phyloP scores from a whole-genome alignment of 2,329 filamentous ascomycete genomes.

The Curvularia lunata region DNA sequence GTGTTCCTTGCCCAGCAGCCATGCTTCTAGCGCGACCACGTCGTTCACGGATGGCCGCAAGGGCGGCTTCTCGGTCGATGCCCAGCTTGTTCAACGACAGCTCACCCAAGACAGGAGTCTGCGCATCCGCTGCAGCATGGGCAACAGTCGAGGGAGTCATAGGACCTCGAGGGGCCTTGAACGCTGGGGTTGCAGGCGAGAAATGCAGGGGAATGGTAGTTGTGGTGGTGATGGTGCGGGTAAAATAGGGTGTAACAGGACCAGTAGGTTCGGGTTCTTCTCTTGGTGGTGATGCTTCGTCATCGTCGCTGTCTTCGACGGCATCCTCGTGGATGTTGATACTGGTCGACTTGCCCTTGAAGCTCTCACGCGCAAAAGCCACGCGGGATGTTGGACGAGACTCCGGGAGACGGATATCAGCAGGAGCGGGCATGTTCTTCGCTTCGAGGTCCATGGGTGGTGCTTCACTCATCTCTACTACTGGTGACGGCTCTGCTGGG shows the following conservation, averaged over 20 bases:
- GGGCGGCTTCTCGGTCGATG: conserved; percentile 70
- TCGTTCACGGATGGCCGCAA: conserved; percentile 76
- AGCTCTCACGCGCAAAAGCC: conserved; percentile 14
- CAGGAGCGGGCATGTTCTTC: conserved; percentile 25
- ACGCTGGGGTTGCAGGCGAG: conserved; percentile 48
- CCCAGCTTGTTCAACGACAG: conserved; percentile 44
- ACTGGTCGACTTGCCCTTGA: conserved; percentile 24
- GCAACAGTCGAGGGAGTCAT: conserved; percentile 47
- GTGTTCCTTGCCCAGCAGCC: conserved; percentile 67
- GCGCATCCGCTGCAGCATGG: conserved; percentile 40
- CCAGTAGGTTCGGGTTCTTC: conserved; percentile 28
- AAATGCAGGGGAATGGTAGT: conserved; percentile 58
- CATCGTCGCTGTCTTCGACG: conserved; percentile 40
- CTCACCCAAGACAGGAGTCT: conserved; percentile 42
- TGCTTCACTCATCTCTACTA: conserved; percentile 29
- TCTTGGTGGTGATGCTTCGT: conserved; percentile 29
- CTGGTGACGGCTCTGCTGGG: conserved; percentile 26
- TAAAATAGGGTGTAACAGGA: conserved; percentile 42
- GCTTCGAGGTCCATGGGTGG: conserved; percentile 35
- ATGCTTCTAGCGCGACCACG: conserved; percentile 74
- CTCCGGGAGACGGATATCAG: conserved; percentile 18
- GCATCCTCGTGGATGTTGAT: conserved; percentile 45
- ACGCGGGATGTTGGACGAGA: conserved; percentile 16
- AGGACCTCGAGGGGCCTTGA: conserved; percentile 33
- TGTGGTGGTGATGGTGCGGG: conserved; percentile 56